Conservation (phyloP, 768 basidiomycete genomes). For the Neoboletus magnificus region DNA sequence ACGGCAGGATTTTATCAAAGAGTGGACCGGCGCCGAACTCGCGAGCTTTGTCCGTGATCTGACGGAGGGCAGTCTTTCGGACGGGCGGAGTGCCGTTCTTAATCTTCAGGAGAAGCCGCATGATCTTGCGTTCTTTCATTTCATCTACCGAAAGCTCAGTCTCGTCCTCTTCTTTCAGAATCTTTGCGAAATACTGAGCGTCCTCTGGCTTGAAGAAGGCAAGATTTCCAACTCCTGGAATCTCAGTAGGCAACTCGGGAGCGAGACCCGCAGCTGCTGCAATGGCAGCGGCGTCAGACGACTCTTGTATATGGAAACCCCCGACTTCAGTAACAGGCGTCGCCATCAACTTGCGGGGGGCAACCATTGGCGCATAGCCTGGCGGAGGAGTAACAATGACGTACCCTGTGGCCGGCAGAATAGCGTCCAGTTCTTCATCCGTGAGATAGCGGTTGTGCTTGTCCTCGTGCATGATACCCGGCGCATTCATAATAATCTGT, state of each 20-base stretch:
- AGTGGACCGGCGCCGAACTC: slow-evolving; percentile 97
- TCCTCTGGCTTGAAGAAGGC: slow-evolving; percentile 99
- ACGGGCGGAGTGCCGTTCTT: slow-evolving; percentile 99
- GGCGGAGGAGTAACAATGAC: slow-evolving; percentile 90
- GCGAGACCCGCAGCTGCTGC: slow-evolving; percentile 91
- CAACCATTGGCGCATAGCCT: slow-evolving; percentile 80
- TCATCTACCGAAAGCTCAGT: slow-evolving; percentile 90
- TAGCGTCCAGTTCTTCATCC: slow-evolving; percentile 91
- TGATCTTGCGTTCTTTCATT: slow-evolving; percentile 99
- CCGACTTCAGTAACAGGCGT: slow-evolving; percentile 54
- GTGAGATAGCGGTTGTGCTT: slow-evolving; percentile 95
- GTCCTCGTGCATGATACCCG: slow-evolving; percentile 81
- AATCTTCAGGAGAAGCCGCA: slow-evolving; percentile 96
- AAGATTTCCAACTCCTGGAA: slow-evolving; percentile 94
- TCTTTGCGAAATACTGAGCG: slow-evolving; percentile 96
- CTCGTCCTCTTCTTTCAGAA: slow-evolving; percentile 93
- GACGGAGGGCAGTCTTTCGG: slow-evolving; percentile 93
- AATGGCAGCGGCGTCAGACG: slow-evolving; percentile 83
- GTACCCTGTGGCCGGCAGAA: slow-evolving; percentile 86
- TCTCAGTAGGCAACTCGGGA: slow-evolving; percentile 93
- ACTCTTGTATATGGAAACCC: slow-evolving; percentile 96
- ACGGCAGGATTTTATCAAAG: slow-evolving; percentile 96
- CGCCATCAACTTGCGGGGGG: slow-evolving; percentile 61
- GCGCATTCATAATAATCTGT: slow-evolving; percentile 86
- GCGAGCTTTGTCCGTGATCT: slow-evolving; percentile 98